Evolutionary conservation across 1,139 yeast genomes (phyloP).

Genomic region (Geotrichum europaeum): DNA sequence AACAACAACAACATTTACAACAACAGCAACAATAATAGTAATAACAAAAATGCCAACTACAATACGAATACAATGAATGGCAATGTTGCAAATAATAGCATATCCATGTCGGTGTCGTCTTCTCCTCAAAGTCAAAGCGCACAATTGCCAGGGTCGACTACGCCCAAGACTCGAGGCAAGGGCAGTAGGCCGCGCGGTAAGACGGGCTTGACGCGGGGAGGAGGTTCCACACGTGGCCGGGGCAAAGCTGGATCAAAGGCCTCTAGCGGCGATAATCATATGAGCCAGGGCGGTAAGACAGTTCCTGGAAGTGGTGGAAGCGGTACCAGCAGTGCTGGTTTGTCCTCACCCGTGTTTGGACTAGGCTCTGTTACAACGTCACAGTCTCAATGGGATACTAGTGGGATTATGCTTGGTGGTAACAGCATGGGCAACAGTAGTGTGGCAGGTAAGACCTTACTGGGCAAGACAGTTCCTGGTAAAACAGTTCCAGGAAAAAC

Average conservation of each 20-base stretch:
- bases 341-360: neutral
- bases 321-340: slow-evolving; percentile 9
- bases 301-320: slow-evolving; percentile 6
- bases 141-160: neutral
- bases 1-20: neutral
- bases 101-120: neutral
- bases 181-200: slow-evolving; percentile 7
- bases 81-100: neutral
- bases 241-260: slow-evolving; percentile 7
- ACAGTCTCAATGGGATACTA: neutral
- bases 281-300: slow-evolving; percentile 7
- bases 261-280: slow-evolving; percentile 3
- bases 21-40: slow-evolving; percentile 1
- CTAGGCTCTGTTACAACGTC: neutral
- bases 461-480: neutral
- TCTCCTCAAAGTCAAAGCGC: neutral
- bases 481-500: slow-evolving; percentile 15
- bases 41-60: neutral
- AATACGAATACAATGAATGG: slow-evolving; percentile 1
- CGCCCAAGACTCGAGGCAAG: slow-evolving; percentile 9
- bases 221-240: slow-evolving; percentile 5
- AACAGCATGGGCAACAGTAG: neutral
- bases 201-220: slow-evolving; percentile 4
- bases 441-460: neutral
- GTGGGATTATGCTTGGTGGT: neutral